Percentiles rank a stretch among this genome's conserved stretches.
Conservation (phyloP, 306 rosid genomes). For the Ormosia semicastrata region DNA sequence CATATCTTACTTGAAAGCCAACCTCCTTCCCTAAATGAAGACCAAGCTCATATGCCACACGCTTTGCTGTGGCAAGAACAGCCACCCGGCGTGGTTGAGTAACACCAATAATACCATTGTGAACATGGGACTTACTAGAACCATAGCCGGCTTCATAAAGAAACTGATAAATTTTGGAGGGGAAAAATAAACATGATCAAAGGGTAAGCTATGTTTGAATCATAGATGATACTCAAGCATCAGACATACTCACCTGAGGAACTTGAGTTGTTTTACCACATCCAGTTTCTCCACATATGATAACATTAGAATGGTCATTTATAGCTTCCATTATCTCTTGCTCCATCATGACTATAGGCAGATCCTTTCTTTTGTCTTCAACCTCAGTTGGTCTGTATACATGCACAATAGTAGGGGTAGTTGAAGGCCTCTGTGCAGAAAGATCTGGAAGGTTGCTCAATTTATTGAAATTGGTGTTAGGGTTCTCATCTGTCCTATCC, state of each 20-base stretch:
- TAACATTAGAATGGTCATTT: conserved; percentile 66
- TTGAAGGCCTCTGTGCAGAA: conserved; percentile 31
- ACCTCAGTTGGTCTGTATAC: conserved; percentile 74
- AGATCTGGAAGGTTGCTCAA: conserved; percentile 26
- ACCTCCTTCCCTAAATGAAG: conserved; percentile 75
- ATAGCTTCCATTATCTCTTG: conserved; percentile 98
- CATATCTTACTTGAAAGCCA: conserved; percentile 94
- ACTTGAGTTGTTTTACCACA: conserved; percentile 99
- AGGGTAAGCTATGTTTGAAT: conserved; percentile 2
- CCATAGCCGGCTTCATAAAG: conserved; percentile 93
- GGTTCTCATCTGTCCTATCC: conserved; percentile 40
- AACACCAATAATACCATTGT: conserved; percentile 75
- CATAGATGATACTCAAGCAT: conserved; percentile 3
- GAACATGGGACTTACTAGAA: conserved; percentile 48
- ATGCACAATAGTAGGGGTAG: conserved; percentile 68
- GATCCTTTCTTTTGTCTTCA: conserved; percentile 75
- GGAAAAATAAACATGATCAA: not conserved
- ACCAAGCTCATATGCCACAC: conserved; percentile 91
- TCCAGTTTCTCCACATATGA: conserved; percentile 96
- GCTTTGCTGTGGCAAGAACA: conserved; percentile 90
- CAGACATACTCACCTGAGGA: conserved; percentile 69
- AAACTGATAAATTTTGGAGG: conserved; percentile 45
- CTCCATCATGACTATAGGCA: conserved; percentile 97
- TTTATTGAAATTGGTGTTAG: conserved; percentile 25
- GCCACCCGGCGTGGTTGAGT: conserved; percentile 98